phyloP scores from a whole-genome alignment of 2,329 filamentous ascomycete species.

The Fusarium pilosicola region DNA sequence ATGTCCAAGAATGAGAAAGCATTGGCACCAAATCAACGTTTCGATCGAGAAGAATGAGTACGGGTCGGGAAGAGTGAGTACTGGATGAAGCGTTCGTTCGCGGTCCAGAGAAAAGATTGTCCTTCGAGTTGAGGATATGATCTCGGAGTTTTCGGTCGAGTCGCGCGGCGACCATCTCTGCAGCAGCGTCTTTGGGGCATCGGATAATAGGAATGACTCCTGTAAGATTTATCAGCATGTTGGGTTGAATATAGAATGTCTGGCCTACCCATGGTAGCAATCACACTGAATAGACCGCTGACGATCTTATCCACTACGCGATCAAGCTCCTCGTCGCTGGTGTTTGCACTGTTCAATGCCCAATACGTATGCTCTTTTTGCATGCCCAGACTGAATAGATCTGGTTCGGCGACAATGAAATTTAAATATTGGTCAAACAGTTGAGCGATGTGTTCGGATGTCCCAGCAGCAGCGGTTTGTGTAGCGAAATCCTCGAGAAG shows the following conservation, averaged over 20 bases:
- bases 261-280: conserved; percentile 90
- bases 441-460: conserved; percentile 89
- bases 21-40: conserved; percentile 97
- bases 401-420: conserved; percentile 94
- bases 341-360: conserved; percentile 93
- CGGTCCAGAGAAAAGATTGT: conserved; percentile 87
- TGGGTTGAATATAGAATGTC: not conserved
- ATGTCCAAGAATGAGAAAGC: conserved; percentile 90
- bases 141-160: conserved; percentile 95
- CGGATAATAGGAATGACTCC: conserved; percentile 94
- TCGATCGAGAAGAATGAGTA: conserved; percentile 92
- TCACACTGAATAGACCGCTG: conserved; percentile 95
- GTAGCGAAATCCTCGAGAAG: conserved; percentile 94
- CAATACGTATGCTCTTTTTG: conserved; percentile 91
- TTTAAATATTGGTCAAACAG: conserved; percentile 98
- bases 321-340: conserved; percentile 90
- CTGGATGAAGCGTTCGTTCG: conserved; percentile 65
- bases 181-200: conserved; percentile 90
- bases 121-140: conserved; percentile 96
- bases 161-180: conserved; percentile 93
- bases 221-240: conserved; percentile 48
- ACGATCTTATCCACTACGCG: conserved; percentile 89
- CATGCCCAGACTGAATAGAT: conserved; percentile 94
- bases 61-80: conserved; percentile 80
- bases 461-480: conserved; percentile 84